Percentiles rank a stretch among this genome's conserved stretches.
Conservation (phyloP, 257 asterid species). For the Jaltomata sinuosa region DNA sequence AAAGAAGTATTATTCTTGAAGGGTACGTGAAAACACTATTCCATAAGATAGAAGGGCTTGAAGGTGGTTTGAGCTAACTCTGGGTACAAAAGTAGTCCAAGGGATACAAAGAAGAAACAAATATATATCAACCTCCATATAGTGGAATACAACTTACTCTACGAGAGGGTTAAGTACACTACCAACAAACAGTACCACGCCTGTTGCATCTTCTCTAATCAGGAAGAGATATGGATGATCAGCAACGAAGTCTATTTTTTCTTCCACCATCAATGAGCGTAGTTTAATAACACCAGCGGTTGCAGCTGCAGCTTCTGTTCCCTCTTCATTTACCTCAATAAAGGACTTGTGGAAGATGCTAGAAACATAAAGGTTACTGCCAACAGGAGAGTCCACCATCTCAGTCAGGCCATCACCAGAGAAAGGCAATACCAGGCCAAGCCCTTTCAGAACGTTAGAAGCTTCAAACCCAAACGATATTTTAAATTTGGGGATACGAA, state of each 20-base stretch:
- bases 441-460: slow-evolving; percentile 16
- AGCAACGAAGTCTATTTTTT: slow-evolving; percentile 17
- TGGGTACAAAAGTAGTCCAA: background rate
- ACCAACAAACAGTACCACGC: slow-evolving; percentile 22
- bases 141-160: background rate
- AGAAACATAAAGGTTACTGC: slow-evolving; percentile 19
- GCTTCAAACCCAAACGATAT: slow-evolving; percentile 32
- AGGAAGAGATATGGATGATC: slow-evolving; percentile 28
- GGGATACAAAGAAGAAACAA: background rate
- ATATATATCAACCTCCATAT: background rate
- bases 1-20: background rate
- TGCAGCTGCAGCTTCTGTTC: slow-evolving; percentile 35
- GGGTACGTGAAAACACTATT: background rate
- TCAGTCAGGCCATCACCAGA: slow-evolving; percentile 21
- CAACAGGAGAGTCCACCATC: slow-evolving; percentile 22
- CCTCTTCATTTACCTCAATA: slow-evolving; percentile 34
- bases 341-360: slow-evolving; percentile 30
- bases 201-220: slow-evolving; percentile 21
- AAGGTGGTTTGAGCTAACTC: background rate
- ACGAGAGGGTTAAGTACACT: slow-evolving; percentile 15
- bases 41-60: background rate
- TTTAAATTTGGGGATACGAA: slow-evolving; percentile 31
- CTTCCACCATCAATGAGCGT: background rate
- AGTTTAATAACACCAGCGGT: background rate
- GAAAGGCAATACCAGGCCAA: slow-evolving; percentile 27